These are phyloP conservation scores for Alternaria conjuncta DNA, from an alignment of 2,329 filamentous ascomycete genomes.

Conservation along the genomic window DNA sequence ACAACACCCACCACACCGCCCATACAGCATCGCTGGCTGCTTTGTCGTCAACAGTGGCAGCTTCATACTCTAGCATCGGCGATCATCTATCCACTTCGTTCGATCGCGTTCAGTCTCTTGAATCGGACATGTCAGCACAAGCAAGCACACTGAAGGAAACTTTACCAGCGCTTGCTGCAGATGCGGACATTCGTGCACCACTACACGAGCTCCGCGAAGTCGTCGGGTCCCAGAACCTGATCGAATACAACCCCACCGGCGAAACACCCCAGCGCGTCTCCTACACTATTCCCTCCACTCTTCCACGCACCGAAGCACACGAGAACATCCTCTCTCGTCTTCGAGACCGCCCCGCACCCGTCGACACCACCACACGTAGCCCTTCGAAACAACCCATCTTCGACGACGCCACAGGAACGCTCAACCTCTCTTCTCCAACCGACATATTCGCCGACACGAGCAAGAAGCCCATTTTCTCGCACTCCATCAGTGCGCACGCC, in stretches of 20 bases:
- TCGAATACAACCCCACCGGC: constrained; percentile 85
- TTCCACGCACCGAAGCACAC: constrained; percentile 77
- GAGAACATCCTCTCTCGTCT: constrained; percentile 61
- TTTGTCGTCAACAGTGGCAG: constrained; percentile 72
- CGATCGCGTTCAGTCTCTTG: constrained; percentile 71
- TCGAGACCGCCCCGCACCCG: constrained; percentile 44
- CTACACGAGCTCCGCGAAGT: constrained; percentile 73
- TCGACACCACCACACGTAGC: constrained; percentile 39
- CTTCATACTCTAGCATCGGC: constrained; percentile 75
- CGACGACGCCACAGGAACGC: constrained; percentile 55
- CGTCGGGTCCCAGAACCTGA: constrained; percentile 69
- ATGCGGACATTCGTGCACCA: constrained; percentile 68
- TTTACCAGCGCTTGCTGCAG: constrained; percentile 64
- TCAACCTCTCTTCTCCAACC: constrained; percentile 36
- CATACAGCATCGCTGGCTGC: constrained; percentile 70
- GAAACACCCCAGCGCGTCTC: constrained; percentile 80
- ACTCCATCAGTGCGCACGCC: constrained; percentile 35
- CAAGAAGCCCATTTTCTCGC: constrained; percentile 32
- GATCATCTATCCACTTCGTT: constrained; percentile 73
- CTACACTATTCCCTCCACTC: constrained; percentile 79
- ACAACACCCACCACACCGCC: constrained; percentile 75
- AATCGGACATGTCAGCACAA: constrained; percentile 69
- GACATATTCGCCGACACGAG: constrained; percentile 33
- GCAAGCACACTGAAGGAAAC: constrained; percentile 64
- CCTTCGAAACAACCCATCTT: constrained; percentile 62